A percentile compares a stretch with the other conserved stretches of the same genome.
Conservation (phyloP, 2,329 filamentous ascomycete genomes). For the Dryadomyces quercus-mongolicae region DNA sequence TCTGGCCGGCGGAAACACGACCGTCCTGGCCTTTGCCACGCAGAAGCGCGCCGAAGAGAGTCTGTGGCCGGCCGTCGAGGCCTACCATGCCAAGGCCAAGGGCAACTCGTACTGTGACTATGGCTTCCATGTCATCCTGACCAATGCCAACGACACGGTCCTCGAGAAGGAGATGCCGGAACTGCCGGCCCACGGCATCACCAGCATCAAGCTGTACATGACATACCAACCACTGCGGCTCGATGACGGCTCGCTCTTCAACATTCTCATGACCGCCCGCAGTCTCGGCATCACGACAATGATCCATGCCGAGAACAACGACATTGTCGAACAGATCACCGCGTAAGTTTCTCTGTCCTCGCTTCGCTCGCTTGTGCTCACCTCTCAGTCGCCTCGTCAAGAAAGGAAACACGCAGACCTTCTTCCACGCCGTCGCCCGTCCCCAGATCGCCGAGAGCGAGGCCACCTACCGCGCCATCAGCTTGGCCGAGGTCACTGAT, state of each 20-base stretch:
- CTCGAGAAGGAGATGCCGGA: slow-evolving; percentile 29
- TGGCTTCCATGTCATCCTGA: slow-evolving; percentile 39
- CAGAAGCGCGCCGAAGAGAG: slow-evolving; percentile 33
- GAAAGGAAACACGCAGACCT: slow-evolving; percentile 21
- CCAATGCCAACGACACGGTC: slow-evolving; percentile 28
- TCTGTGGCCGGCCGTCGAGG: slow-evolving; percentile 53
- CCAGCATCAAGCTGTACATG: slow-evolving; percentile 39
- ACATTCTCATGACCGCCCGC: slow-evolving; percentile 33
- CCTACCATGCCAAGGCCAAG: slow-evolving; percentile 54
- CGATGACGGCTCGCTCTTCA: slow-evolving; percentile 34
- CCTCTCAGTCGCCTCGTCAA: slow-evolving; percentile 13
- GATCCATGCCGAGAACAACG: slow-evolving; percentile 54
- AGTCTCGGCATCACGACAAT: slow-evolving; percentile 40
- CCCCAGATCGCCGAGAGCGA: slow-evolving; percentile 34
- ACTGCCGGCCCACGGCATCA: slow-evolving; percentile 26
- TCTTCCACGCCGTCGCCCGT: slow-evolving; percentile 32
- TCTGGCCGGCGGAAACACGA: slow-evolving; percentile 45
- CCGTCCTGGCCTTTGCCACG: slow-evolving; percentile 42
- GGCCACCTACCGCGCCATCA: slow-evolving; percentile 36
- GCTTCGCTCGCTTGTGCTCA: not conserved
- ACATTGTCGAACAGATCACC: slow-evolving; percentile 30
- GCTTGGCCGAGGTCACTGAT: slow-evolving; percentile 34
- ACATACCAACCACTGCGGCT: slow-evolving; percentile 37
- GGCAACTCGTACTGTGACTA: slow-evolving; percentile 50
- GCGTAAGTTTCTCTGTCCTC: slow-evolving; percentile 5